These are phyloP conservation scores for Talaromyces sp. DNA, from an alignment of 2,329 filamentous ascomycete genomes.

Conservation along the genomic window DNA sequence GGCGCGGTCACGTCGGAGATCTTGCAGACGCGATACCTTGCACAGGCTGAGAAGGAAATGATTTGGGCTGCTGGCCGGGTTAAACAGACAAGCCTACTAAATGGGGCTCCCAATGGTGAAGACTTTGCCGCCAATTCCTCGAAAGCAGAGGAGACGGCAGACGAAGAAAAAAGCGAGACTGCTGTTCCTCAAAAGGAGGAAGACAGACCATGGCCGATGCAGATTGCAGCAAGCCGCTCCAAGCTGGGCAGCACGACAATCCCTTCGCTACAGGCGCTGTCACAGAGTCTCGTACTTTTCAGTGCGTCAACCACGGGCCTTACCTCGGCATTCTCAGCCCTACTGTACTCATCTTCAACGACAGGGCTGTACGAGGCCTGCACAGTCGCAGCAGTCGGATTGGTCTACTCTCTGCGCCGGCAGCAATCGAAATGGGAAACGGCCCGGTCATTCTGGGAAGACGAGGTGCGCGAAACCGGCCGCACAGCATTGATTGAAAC, in stretches of 20 bases:
- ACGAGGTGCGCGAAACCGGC: conserved; percentile 52
- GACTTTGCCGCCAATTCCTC: conserved; percentile 4
- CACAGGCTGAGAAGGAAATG: conserved; percentile 70
- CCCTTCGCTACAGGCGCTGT: conserved; percentile 64
- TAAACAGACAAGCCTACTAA: conserved; percentile 54
- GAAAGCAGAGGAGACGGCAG: conserved; percentile 7
- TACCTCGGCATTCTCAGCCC: conserved; percentile 49
- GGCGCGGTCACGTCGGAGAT: conserved; percentile 76
- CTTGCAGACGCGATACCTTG: conserved; percentile 68
- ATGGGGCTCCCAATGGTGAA: conserved; percentile 15
- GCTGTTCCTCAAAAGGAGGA: neutral
- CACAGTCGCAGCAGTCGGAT: conserved; percentile 53
- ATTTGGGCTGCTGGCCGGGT: conserved; percentile 78
- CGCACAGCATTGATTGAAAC: conserved; percentile 49
- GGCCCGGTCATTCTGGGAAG: conserved; percentile 47
- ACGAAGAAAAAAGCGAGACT: neutral
- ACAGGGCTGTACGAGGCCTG: conserved; percentile 53
- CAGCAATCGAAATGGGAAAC: conserved; percentile 56
- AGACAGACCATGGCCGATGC: conserved; percentile 59
- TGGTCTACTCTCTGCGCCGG: conserved; percentile 51
- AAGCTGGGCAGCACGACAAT: conserved; percentile 62
- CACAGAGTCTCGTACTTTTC: conserved; percentile 68
- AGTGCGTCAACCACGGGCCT: conserved; percentile 67
- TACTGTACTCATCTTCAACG: conserved; percentile 50
- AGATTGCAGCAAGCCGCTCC: conserved; percentile 66